phyloP scores from a whole-genome alignment of 306 rosid genomes.

The Fragaria vesca region DNA sequence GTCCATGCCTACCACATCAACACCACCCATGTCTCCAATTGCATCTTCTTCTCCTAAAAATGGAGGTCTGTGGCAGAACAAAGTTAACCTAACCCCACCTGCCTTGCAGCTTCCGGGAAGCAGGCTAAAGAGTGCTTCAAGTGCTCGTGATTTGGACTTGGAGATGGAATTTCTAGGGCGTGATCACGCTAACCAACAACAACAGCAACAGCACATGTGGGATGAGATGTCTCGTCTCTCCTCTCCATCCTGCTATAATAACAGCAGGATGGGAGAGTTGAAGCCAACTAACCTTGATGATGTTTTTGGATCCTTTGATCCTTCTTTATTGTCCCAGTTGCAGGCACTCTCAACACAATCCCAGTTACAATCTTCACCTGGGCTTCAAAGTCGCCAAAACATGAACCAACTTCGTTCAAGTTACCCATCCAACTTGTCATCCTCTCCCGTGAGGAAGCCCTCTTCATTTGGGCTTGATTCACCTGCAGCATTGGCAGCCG shows the following conservation, averaged over 20 bases:
- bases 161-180: slow-evolving; percentile 81
- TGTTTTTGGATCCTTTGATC: slow-evolving; percentile 67
- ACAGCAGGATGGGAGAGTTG: slow-evolving; percentile 61
- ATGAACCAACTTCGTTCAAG: slow-evolving; percentile 90
- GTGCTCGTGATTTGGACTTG: slow-evolving; percentile 80
- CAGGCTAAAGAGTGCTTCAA: slow-evolving; percentile 69
- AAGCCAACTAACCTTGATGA: slow-evolving; percentile 88
- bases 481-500: slow-evolving; percentile 82
- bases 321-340: slow-evolving; percentile 59
- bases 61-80: slow-evolving; percentile 93
- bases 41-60: slow-evolving; percentile 82
- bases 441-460: slow-evolving; percentile 77
- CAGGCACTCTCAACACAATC: slow-evolving; percentile 66
- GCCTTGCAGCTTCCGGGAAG: slow-evolving; percentile 88
- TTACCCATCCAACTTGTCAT: slow-evolving; percentile 73
- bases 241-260: slow-evolving; percentile 66
- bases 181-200: slow-evolving; percentile 50
- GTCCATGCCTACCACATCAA: slow-evolving; percentile 70
- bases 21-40: slow-evolving; percentile 93
- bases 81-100: slow-evolving; percentile 75
- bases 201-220: slow-evolving; percentile 61
- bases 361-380: slow-evolving; percentile 62
- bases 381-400: slow-evolving; percentile 75
- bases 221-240: slow-evolving; percentile 92
- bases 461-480: slow-evolving; percentile 71